Evolutionary conservation across 2,329 filamentous ascomycete genomes (phyloP).

Genomic region (Lasiodiplodia sp.): DNA sequence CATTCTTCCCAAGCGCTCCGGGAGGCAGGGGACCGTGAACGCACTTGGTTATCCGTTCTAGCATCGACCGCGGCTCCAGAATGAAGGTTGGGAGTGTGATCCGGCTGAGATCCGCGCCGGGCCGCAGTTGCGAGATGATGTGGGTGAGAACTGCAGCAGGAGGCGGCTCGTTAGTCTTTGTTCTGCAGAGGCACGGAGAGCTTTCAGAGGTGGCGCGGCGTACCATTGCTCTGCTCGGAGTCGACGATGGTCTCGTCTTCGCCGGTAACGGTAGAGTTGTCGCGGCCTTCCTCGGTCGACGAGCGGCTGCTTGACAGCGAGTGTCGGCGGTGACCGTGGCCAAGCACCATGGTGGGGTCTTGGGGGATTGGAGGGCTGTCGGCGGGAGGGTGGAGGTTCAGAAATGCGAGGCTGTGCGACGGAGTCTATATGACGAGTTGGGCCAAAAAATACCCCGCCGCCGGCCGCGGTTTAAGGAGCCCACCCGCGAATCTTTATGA

Average conservation of each 20-base stretch:
- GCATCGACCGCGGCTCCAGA: conserved; percentile 95
- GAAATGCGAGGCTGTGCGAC: conserved; percentile 21
- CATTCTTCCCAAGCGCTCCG: conserved; percentile 30
- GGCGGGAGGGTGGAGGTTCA: conserved; percentile 22
- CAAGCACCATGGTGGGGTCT: conserved; percentile 53
- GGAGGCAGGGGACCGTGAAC: conserved; percentile 41
- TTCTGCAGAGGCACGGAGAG: background rate
- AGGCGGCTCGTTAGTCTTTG: background rate
- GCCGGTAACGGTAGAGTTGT: conserved; percentile 46
- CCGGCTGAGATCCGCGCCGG: conserved; percentile 91
- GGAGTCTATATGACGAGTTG: too few species aligned
- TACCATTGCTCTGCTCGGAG: conserved; percentile 93
- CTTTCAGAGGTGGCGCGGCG: conserved; percentile 41
- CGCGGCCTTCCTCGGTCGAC: conserved; percentile 49
- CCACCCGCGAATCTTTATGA: background rate
- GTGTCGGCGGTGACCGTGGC: conserved; percentile 57
- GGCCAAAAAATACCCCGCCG: too few species aligned
- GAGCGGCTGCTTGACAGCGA: conserved; percentile 51
- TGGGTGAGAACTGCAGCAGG: conserved; percentile 79
- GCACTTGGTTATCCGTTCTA: conserved; percentile 98
- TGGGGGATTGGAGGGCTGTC: background rate
- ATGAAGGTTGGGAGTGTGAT: conserved; percentile 98
- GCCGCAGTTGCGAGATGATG: conserved; percentile 95
- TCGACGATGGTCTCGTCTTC: conserved; percentile 83
- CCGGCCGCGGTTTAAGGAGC: too few species aligned